These are phyloP conservation scores for Coniferiporia weirii DNA, from an alignment of 1,284 basidiomycete genomes.

Conservation along the genomic window DNA sequence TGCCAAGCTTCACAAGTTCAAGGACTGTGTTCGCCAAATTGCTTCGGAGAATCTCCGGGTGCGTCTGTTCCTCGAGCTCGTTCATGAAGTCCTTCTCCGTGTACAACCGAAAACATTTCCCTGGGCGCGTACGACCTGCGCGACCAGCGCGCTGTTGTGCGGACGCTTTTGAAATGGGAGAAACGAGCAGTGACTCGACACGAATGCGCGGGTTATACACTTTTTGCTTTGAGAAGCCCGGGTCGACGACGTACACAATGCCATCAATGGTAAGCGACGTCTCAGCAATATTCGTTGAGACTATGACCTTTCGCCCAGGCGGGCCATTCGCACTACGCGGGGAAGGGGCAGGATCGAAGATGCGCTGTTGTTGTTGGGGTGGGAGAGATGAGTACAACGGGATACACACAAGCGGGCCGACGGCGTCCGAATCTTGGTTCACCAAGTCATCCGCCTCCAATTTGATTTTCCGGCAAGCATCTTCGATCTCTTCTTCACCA, in stretches of 20 bases:
- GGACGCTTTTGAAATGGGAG: constrained; percentile 94
- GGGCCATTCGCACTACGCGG: constrained; percentile 62
- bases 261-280: constrained; percentile 98
- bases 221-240: constrained; percentile 96
- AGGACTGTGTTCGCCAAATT: constrained; percentile 94
- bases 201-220: constrained; percentile 96
- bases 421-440: constrained; percentile 64
- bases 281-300: constrained; percentile 98
- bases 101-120: constrained; percentile 96
- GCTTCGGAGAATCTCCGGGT: constrained; percentile 91
- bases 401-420: constrained; percentile 85
- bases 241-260: constrained; percentile 98
- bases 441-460: constrained; percentile 80
- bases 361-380: constrained; percentile 89
- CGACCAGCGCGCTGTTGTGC: constrained; percentile 96
- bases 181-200: constrained; percentile 91
- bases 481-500: constrained; percentile 98
- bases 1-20: constrained; percentile 90
- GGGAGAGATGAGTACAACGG: constrained; percentile 94
- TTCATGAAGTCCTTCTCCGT: constrained; percentile 97
- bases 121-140: constrained; percentile 92
- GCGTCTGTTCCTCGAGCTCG: constrained; percentile 93
- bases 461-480: constrained; percentile 91
- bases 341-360: constrained; percentile 84
- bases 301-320: constrained; percentile 88